Evolutionary conservation across 805 yeast genomes (phyloP).

Genomic region (Wickerhamomyces alni): DNA sequence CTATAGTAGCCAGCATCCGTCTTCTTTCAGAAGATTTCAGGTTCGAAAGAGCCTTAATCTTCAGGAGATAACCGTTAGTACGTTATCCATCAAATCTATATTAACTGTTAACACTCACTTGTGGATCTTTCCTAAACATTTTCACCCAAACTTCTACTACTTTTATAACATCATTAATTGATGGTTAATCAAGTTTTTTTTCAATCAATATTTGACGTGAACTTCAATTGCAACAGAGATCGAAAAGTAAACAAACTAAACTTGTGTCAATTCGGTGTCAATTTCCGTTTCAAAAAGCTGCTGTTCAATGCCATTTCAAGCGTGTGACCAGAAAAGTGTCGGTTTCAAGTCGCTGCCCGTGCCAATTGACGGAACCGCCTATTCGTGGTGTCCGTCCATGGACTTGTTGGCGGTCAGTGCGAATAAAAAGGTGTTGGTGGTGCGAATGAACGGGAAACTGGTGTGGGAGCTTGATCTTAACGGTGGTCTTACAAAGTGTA

Average conservation of each 20-base stretch:
- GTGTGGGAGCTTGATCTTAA: conserved; percentile 42
- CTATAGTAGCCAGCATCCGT: conserved; percentile 38
- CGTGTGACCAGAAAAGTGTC: conserved; percentile 1
- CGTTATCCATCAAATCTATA: no score
- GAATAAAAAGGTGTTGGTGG: conserved; percentile 41
- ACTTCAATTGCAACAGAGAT: no score
- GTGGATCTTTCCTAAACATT: conserved; percentile 53
- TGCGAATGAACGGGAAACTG: conserved; percentile 46
- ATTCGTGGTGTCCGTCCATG: conserved; percentile 45
- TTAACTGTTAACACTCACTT: conserved; percentile 20
- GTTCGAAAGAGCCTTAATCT: conserved; percentile 69
- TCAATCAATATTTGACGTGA: no score
- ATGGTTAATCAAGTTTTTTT: neutral
- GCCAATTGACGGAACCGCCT: conserved; percentile 10
- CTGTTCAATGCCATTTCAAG: neutral
- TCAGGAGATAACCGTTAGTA: conserved; percentile 11
- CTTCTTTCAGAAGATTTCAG: conserved; percentile 79
- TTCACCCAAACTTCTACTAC: neutral
- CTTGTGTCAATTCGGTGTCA: neutral
- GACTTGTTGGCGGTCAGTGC: conserved; percentile 43
- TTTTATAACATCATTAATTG: neutral
- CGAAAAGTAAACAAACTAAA: neutral
- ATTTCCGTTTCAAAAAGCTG: neutral
- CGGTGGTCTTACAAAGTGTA: conserved; percentile 4
- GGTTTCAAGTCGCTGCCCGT: conserved; percentile 2